These are phyloP conservation scores for Gillenia trifoliata DNA, from an alignment of 306 rosid genomes.

Conservation along the genomic window DNA sequence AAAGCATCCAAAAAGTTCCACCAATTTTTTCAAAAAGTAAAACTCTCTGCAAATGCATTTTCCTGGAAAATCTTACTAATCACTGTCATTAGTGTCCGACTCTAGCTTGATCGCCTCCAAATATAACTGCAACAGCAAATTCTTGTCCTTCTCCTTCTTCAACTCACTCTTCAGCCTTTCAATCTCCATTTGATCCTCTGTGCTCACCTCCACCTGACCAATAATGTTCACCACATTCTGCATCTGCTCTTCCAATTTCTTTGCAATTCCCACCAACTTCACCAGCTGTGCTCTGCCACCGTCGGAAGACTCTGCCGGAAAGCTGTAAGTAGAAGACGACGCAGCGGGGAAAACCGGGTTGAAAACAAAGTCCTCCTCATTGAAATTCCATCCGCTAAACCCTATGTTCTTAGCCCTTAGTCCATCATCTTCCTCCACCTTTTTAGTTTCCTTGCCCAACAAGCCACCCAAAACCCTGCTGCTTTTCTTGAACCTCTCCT, in stretches of 20 bases:
- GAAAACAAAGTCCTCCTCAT: constrained; percentile 53
- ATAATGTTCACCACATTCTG: constrained; percentile 18
- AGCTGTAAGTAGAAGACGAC: not conserved
- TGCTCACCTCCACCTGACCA: constrained; percentile 3
- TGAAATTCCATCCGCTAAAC: constrained; percentile 72
- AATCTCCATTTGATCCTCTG: constrained; percentile 21
- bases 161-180: constrained; percentile 29
- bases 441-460: not conserved
- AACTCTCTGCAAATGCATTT: not conserved
- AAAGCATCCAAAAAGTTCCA: not conserved
- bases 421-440: constrained; percentile 1
- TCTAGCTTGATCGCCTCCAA: constrained; percentile 22
- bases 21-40: not conserved
- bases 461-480: not conserved
- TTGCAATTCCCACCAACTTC: constrained; percentile 6
- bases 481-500: constrained; percentile 38
- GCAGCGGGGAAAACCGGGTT: constrained; percentile 47
- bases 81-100: not conserved
- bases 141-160: constrained; percentile 29
- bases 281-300: not conserved
- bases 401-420: constrained; percentile 27
- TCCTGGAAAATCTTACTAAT: not conserved
- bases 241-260: constrained; percentile 34
- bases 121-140: constrained; percentile 22
- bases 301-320: not conserved